Conservation (phyloP, 306 rosid genomes). For the Medicago arabica region DNA sequence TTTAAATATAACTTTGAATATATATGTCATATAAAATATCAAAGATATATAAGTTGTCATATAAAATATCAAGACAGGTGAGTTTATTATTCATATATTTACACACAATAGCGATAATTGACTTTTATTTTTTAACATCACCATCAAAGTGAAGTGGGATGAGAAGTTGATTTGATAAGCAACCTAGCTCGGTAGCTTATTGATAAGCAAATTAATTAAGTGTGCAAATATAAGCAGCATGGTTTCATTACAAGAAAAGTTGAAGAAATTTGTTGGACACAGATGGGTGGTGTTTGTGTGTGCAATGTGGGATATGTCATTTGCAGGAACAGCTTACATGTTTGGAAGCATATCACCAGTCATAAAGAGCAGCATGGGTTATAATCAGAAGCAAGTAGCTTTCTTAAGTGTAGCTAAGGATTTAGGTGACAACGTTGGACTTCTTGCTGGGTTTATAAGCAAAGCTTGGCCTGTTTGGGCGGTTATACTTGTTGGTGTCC, state of each 20-base stretch:
- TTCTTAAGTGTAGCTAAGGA: background rate
- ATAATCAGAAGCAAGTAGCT: background rate
- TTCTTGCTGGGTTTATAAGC: background rate
- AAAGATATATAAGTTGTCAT: too few relatives aligned
- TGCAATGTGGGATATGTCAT: conserved; percentile 84
- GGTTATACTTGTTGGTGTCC: background rate
- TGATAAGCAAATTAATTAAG: background rate
- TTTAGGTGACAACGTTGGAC: background rate
- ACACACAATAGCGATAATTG: too few relatives aligned
- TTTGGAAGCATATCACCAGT: conserved; percentile 92
- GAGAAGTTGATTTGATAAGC: background rate
- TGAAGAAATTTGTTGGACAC: conserved; percentile 51
- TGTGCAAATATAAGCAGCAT: background rate
- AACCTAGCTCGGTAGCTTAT: background rate
- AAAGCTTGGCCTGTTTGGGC: background rate
- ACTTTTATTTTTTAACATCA: background rate
- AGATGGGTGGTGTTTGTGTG: conserved; percentile 92
- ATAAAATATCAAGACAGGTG: too few relatives aligned
- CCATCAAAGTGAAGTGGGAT: background rate
- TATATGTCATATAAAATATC: too few relatives aligned
- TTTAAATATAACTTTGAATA: too few relatives aligned
- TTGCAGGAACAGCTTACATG: conserved; percentile 80
- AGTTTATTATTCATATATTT: too few relatives aligned
- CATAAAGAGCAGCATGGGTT: conserved; percentile 58
- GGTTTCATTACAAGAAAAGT: conserved; percentile 48